phyloP scores from a whole-genome alignment of 371 early-diverging fungal genomes.

The Apophysomyces ossiformis region DNA sequence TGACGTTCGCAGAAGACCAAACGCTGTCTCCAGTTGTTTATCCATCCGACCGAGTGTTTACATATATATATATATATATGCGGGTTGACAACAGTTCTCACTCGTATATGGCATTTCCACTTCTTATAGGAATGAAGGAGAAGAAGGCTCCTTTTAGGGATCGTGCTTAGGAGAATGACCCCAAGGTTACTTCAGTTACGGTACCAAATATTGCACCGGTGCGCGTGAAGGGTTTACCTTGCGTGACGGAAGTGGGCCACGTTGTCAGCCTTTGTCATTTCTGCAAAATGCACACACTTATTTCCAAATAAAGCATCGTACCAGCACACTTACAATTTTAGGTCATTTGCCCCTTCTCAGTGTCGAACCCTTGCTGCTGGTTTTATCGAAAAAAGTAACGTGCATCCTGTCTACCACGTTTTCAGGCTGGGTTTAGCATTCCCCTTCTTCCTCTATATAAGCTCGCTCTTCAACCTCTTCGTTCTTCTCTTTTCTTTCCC shows the following conservation, averaged over 20 bases:
- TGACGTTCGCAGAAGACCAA: too few species aligned
- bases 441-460: conserved; percentile 9
- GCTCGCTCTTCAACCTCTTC: background rate
- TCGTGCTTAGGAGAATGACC: background rate
- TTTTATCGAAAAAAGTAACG: conserved; percentile 9
- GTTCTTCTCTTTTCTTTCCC: conserved; percentile 14
- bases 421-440: conserved; percentile 9
- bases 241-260: conserved; percentile 7
- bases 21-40: too few species aligned
- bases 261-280: conserved; percentile 6
- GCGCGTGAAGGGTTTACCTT: conserved; percentile 5
- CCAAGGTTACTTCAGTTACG: background rate
- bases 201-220: conserved; percentile 7
- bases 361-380: conserved; percentile 6
- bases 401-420: conserved; percentile 12
- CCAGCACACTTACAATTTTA: background rate
- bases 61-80: too few species aligned
- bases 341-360: conserved; percentile 4
- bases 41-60: too few species aligned
- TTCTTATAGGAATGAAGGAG: background rate
- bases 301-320: conserved; percentile 6
- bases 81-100: conserved; percentile 1
- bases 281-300: conserved; percentile 6
- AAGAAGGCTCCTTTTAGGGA: background rate
- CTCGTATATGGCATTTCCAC: too few species aligned